Conservation (phyloP, 2,329 filamentous ascomycete species). For the Penicillium olsonii region DNA sequence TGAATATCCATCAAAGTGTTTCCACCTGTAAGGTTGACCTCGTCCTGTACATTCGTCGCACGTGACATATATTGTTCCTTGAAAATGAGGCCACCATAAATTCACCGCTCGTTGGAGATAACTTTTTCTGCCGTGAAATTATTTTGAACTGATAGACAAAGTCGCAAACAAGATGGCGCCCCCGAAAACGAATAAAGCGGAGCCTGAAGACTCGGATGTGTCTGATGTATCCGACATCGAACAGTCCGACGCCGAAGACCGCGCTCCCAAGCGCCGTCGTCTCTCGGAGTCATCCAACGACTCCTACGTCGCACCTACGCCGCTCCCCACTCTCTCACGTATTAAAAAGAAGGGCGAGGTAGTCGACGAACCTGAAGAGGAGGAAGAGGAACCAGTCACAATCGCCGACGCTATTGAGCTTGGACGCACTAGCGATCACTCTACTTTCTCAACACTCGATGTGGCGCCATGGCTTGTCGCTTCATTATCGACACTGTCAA, state of each 20-base stretch:
- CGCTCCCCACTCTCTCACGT: conserved; percentile 42
- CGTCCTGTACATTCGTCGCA: no score
- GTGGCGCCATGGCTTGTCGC: conserved; percentile 86
- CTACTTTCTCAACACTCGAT: conserved; percentile 69
- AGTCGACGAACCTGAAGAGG: conserved; percentile 16
- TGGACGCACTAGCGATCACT: conserved; percentile 46
- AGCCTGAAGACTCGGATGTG: conserved; percentile 26
- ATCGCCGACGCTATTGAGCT: conserved; percentile 44
- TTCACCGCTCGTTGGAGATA: conserved; percentile 31
- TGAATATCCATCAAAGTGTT: not conserved
- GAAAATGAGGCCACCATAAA: not conserved
- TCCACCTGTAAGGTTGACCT: no score
- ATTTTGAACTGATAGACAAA: conserved; percentile 24
- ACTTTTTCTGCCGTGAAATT: conserved; percentile 38
- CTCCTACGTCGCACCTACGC: conserved; percentile 35
- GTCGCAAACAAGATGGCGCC: conserved; percentile 32
- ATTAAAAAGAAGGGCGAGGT: conserved; percentile 42
- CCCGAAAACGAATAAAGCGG: conserved; percentile 22
- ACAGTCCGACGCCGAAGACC: conserved; percentile 26
- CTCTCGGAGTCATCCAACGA: conserved; percentile 41
- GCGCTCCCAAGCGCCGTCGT: conserved; percentile 42
- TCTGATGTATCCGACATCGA: conserved; percentile 23
- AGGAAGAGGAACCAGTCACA: conserved; percentile 39
- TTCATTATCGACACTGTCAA: conserved; percentile 75
- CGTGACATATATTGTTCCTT: conserved; percentile 10